These are phyloP conservation scores for Blastocystis sp. DNA, from an alignment of 352 stramenopile species.

Conservation along the genomic window DNA sequence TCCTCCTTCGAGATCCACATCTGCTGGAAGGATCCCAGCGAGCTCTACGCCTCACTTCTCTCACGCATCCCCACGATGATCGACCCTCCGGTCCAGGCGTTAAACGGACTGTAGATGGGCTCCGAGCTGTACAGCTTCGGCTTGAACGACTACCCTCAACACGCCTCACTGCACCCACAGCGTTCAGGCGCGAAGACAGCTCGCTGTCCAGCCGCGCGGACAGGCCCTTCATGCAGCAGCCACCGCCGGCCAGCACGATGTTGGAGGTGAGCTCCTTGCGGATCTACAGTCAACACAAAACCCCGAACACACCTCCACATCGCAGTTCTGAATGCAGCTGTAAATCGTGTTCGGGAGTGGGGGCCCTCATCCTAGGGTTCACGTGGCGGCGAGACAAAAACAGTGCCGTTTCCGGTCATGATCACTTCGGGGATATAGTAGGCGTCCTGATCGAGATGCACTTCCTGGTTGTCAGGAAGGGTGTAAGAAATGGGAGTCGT, in stretches of 20 bases:
- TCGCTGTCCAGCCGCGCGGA: conserved; percentile 86
- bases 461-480: conserved; percentile 49
- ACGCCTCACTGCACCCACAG: background rate
- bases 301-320: conserved; percentile 32
- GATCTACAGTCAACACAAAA: conserved; percentile 72
- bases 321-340: conserved; percentile 53
- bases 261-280: conserved; percentile 90
- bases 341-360: conserved; percentile 37
- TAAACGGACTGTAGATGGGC: conserved; percentile 56
- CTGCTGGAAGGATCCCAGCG: conserved; percentile 91
- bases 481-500: conserved; percentile 57
- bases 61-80: conserved; percentile 14
- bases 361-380: conserved; percentile 10
- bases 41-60: conserved; percentile 72
- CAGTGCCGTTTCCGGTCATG: conserved; percentile 31
- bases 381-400: background rate
- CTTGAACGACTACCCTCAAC: conserved; percentile 49
- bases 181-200: conserved; percentile 74
- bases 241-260: conserved; percentile 90
- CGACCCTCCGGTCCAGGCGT: conserved; percentile 61
- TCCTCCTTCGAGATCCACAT: conserved; percentile 96
- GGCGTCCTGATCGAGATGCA: conserved; percentile 54
- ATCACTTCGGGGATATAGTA: conserved; percentile 58
- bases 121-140: conserved; percentile 57
- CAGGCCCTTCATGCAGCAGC: conserved; percentile 90